Conservation (phyloP, 1,284 basidiomycete genomes). For the Sphagnurus paluster region DNA sequence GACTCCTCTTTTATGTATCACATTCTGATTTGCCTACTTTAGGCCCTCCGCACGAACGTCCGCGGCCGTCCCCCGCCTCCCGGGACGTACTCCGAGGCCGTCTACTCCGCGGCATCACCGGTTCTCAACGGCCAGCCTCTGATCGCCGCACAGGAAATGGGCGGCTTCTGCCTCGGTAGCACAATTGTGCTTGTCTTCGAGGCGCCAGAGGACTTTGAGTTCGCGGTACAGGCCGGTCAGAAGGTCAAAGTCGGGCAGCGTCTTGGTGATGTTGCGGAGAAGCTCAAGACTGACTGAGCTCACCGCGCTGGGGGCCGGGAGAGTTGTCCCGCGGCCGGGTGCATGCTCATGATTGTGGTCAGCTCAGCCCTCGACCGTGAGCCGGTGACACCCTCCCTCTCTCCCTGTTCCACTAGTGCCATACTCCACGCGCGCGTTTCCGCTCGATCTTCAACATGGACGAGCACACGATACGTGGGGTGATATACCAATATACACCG, state of each 20-base stretch:
- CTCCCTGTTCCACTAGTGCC: neutral
- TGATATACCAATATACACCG: neutral
- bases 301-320: neutral
- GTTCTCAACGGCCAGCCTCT: constrained; percentile 91
- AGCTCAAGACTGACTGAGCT: constrained; percentile 24
- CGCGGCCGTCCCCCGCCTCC: constrained; percentile 73
- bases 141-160: constrained; percentile 90
- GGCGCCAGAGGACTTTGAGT: constrained; percentile 85
- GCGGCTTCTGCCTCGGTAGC: constrained; percentile 93
- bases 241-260: constrained; percentile 88
- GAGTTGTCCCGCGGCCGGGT: neutral
- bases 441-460: constrained; percentile 26
- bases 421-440: neutral
- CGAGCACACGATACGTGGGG: constrained; percentile 4
- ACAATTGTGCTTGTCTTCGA: constrained; percentile 98
- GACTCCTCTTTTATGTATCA: neutral
- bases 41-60: constrained; percentile 85
- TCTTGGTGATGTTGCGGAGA: constrained; percentile 52
- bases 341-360: neutral
- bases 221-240: constrained; percentile 78
- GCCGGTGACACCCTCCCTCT: too few species aligned
- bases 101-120: constrained; percentile 80
- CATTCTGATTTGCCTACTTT: constrained; percentile 2
- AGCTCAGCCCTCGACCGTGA: neutral
- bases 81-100: constrained; percentile 91